phyloP scores from a whole-genome alignment of 169 alveolate species.

The Sarcocystis neurona region DNA sequence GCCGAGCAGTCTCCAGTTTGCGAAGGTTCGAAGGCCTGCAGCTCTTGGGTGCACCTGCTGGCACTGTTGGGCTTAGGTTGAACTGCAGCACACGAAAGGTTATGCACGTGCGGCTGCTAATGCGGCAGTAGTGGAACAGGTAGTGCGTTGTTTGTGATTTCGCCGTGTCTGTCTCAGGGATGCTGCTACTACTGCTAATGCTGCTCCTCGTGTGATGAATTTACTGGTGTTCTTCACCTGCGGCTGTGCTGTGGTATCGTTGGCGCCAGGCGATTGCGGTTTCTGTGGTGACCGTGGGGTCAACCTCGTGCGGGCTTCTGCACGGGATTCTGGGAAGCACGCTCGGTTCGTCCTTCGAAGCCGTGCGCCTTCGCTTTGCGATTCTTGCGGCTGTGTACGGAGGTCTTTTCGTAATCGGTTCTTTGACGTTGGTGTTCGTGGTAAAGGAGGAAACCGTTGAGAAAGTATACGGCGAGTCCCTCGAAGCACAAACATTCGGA shows the following conservation, averaged over 20 bases:
- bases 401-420: constrained; percentile 38
- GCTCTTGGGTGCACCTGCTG: no score
- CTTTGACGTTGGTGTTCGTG: constrained; percentile 33
- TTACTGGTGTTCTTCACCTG: no score
- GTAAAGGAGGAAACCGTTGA: constrained; percentile 44
- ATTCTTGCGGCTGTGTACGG: constrained; percentile 36
- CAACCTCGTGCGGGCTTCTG: constrained; percentile 49
- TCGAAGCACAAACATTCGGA: constrained; percentile 35
- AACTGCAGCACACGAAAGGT: no score
- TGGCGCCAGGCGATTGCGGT: constrained; percentile 26
- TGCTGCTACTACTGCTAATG: no score
- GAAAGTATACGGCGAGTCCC: constrained; percentile 9
- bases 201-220: no score
- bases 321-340: constrained; percentile 49
- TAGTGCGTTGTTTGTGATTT: no score
- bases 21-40: no score
- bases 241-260: background rate
- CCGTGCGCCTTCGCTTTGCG: constrained; percentile 41
- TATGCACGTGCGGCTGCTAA: no score
- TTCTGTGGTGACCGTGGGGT: constrained; percentile 43
- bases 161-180: no score
- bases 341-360: constrained; percentile 41
- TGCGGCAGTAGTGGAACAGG: no score
- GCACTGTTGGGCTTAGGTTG: no score
- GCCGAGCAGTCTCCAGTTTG: no score